phyloP scores from a whole-genome alignment of 225 moss, liverwort and hornwort genomes.

The Antitrichia curtipendula region DNA sequence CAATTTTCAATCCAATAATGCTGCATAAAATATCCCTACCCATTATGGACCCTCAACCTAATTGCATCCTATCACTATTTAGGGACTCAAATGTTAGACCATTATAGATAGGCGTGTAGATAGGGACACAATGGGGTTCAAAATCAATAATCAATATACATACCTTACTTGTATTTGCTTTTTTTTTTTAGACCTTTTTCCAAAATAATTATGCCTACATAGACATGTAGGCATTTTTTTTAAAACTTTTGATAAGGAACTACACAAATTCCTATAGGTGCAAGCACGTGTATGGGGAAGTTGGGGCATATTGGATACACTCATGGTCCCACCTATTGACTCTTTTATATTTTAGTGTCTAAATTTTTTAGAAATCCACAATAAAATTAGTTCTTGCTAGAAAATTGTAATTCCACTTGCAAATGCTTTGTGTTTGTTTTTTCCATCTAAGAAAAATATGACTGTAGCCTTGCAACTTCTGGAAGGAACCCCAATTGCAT shows the following conservation, averaged over 20 bases:
- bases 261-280: fast-evolving
- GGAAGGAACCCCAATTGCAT: fast-evolving
- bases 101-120: background rate
- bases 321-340: background rate
- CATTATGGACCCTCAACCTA: fast-evolving
- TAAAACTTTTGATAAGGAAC: fast-evolving
- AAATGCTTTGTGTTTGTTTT: background rate
- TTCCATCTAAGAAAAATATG: too few species aligned
- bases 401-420: background rate
- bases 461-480: fast-evolving
- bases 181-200: fast-evolving
- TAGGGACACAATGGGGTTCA: background rate
- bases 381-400: fast-evolving
- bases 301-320: background rate
- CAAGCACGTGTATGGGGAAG: background rate
- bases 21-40: background rate
- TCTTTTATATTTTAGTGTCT: fast-evolving
- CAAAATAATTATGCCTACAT: fast-evolving
- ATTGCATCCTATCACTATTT: background rate
- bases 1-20: background rate
- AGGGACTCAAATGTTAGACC: fast-evolving
- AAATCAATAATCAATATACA: fast-evolving
- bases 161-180: background rate
- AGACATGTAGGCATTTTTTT: fast-evolving
- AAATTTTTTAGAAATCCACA: background rate